These are phyloP conservation scores for Fusarium luffae DNA, from an alignment of 2,329 filamentous ascomycete genomes.

Conservation along the genomic window DNA sequence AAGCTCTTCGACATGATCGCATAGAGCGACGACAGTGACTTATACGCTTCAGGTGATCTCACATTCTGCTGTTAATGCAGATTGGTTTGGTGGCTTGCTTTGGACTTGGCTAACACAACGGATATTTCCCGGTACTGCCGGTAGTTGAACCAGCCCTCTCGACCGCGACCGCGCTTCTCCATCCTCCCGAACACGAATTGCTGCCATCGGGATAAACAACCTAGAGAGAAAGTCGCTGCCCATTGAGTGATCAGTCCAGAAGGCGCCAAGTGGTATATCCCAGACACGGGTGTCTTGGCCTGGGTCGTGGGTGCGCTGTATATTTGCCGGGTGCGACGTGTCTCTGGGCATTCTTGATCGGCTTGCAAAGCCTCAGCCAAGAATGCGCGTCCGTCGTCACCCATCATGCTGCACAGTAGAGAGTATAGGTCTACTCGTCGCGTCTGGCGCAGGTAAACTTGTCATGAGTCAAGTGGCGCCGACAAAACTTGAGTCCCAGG, in stretches of 20 bases:
- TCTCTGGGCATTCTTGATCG: neutral
- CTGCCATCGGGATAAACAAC: neutral
- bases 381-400: neutral
- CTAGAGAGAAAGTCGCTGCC: neutral
- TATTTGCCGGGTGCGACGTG: neutral
- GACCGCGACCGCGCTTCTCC: neutral
- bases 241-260: neutral
- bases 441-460: no score
- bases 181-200: neutral
- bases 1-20: neutral
- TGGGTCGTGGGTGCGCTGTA: neutral
- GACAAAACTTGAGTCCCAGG: neutral
- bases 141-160: slow-evolving; percentile 14
- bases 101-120: slow-evolving; percentile 1
- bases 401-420: neutral
- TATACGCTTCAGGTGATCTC: neutral
- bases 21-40: neutral
- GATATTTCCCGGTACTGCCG: slow-evolving; percentile 8
- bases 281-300: neutral
- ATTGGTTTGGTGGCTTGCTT: neutral
- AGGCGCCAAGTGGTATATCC: neutral
- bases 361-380: neutral
- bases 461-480: no score
- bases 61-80: neutral
- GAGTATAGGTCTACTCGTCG: no score